A percentile compares a stretch with the other conserved stretches of the same genome.
Conservation (phyloP, 257 asterid species). For the Fraxinus excelsior region DNA sequence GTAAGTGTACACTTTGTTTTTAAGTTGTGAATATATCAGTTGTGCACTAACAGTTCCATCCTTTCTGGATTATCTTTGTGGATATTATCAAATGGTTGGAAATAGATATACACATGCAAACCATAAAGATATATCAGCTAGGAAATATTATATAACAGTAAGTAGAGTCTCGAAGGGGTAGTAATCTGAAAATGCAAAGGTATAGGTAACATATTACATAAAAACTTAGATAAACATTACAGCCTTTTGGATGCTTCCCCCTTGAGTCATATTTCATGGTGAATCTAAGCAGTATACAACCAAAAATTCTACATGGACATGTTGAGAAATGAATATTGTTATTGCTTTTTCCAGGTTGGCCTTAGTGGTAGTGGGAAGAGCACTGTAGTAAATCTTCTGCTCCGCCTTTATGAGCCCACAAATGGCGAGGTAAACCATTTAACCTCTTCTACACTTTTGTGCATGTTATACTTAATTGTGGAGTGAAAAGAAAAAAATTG, state of each 20-base stretch:
- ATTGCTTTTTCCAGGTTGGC: constrained; percentile 63
- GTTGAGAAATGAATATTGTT: constrained; percentile 20
- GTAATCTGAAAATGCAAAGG: not conserved
- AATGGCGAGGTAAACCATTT: constrained; percentile 72
- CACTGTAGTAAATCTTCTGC: constrained; percentile 87
- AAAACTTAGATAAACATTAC: not conserved
- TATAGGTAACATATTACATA: not conserved
- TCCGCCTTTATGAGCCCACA: constrained; percentile 91
- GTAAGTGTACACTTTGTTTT: constrained; percentile 50
- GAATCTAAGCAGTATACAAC: constrained; percentile 4
- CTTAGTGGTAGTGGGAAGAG: constrained; percentile 99
- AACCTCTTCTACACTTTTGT: constrained; percentile 10
- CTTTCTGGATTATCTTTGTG: not conserved
- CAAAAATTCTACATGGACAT: constrained; percentile 13
- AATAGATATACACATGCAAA: not conserved
- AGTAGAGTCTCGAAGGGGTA: not conserved
- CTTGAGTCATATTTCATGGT: constrained; percentile 11
- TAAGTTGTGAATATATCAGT: not conserved
- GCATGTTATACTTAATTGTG: not conserved
- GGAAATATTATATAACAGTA: not conserved
- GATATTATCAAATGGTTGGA: not conserved
- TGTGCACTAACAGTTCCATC: not conserved
- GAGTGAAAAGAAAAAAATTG: not conserved
- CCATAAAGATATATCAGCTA: not conserved
- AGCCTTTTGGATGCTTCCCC: constrained; percentile 2